A percentile compares a stretch with the other conserved stretches of the same genome.
phyloP scores from a whole-genome alignment of 2,329 filamentous ascomycete genomes.

The Diaporthe ilicicola region DNA sequence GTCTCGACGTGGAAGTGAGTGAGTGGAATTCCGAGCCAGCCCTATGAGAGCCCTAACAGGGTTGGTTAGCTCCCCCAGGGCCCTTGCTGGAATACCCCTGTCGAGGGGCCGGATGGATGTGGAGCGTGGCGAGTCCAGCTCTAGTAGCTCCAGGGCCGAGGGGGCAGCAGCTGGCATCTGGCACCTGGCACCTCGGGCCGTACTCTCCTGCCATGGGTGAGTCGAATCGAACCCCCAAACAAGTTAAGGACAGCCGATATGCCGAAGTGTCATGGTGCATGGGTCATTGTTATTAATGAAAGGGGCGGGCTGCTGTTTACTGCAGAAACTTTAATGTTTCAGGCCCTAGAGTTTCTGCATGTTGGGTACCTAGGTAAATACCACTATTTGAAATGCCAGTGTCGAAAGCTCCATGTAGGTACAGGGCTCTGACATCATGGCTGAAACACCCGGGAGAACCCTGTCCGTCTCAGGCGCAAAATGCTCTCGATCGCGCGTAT shows the following conservation, averaged over 20 bases:
- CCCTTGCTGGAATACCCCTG: not conserved
- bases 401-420: no score
- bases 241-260: no score
- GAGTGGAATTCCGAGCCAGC: not conserved
- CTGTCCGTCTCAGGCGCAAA: not conserved
- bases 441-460: conserved; percentile 6
- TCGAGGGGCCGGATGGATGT: not conserved
- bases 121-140: not conserved
- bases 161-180: no score
- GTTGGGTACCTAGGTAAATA: no score
- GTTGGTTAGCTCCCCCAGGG: not conserved
- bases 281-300: no score
- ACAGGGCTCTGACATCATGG: conserved; percentile 9
- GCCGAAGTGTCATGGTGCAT: no score
- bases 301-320: no score
- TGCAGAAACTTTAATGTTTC: not conserved
- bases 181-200: no score
- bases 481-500: not conserved
- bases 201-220: no score
- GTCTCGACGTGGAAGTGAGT: not conserved
- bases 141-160: not conserved
- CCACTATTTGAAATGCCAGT: no score
- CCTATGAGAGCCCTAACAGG: not conserved
- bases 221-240: no score
- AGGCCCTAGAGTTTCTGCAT: not conserved